Evolutionary conservation across 305 asterid species (phyloP).

Genomic region (Rubia peregrina): DNA sequence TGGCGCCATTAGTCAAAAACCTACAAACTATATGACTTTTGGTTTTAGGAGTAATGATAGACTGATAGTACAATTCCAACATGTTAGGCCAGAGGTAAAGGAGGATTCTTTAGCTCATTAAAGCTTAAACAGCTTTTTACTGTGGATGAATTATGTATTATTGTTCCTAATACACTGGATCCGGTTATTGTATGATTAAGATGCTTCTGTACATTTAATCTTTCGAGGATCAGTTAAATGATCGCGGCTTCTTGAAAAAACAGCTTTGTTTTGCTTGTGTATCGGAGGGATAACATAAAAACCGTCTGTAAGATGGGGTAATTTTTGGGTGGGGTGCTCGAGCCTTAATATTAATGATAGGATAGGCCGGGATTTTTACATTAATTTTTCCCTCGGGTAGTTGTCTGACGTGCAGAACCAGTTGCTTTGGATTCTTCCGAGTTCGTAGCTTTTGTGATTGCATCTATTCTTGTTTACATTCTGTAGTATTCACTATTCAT

Average conservation of each 20-base stretch:
- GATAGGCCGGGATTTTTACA: too few relatives aligned
- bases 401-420: too few relatives aligned
- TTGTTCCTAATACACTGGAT: constrained; percentile 1
- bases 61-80: background rate
- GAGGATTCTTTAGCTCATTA: background rate
- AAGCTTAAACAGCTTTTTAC: constrained; percentile 1
- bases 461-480: too few relatives aligned
- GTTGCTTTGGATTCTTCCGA: too few relatives aligned
- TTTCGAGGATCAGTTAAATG: background rate
- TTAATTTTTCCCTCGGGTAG: too few relatives aligned
- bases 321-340: too few relatives aligned
- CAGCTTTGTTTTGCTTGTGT: background rate
- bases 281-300: too few relatives aligned
- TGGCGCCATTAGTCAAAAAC: constrained; percentile 17
- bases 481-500: too few relatives aligned
- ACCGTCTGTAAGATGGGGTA: too few relatives aligned
- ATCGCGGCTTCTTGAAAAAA: background rate
- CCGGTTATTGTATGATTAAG: background rate
- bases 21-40: constrained; percentile 17
- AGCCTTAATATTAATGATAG: too few relatives aligned
- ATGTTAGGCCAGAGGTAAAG: constrained; percentile 1
- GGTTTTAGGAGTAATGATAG: constrained; percentile 9
- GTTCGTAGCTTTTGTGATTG: background rate
- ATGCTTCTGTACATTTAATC: background rate
- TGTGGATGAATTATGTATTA: background rate